Evolutionary conservation across 805 yeast genomes (phyloP), one percentile per base, ranked within the genome.

Genomic region (Zygoascus flipseniorum): DNA sequence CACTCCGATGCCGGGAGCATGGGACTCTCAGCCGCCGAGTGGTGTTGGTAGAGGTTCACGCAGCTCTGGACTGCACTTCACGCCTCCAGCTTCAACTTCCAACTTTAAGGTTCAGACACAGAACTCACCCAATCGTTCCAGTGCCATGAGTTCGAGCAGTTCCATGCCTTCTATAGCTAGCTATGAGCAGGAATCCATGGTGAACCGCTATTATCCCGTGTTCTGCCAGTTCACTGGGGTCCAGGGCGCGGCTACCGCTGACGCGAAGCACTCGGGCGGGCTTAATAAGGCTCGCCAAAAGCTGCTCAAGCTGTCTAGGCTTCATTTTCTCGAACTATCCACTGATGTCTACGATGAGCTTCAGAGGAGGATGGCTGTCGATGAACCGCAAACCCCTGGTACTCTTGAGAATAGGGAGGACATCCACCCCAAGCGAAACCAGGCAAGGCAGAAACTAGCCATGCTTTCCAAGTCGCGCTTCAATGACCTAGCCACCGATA

Each of bases 261-360:
- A 54, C 48, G 42, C 31, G 35, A 10, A 54, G 50, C 5, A 53
- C 58, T 13, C 50, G 52, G 49, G 23, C 23, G 52, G 39, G 5
- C 28, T 37, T n/a, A 53, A 54, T 44, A 82, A 87, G 65, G 97
- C 97, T 2, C 76, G 96, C 60, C 89, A 86, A 58, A 89, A 92
- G 69, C 76, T 92, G 48, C 76, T 85, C 57, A 89, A 87, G 64
- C 76, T 95, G 52, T 84, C 96, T 1, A 59, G 63, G 28, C 80
- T 84, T 8, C 99, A 95, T 69, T 89, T 93, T 65, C 76, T 78
- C 56, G 99, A 93, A 67, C 78, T 93, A 54, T 81, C 95, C 59
- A 89, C 97, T 2, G 99, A 93, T 67, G 97, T 93, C 11, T 86
- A 82, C 66, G 99, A 93, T 69, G 99, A 93, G 69, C 73, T 93